Percentiles rank a stretch among this genome's conserved stretches.
Conservation (phyloP, 495 filamentous ascomycete species). For the Podospora sp. region DNA sequence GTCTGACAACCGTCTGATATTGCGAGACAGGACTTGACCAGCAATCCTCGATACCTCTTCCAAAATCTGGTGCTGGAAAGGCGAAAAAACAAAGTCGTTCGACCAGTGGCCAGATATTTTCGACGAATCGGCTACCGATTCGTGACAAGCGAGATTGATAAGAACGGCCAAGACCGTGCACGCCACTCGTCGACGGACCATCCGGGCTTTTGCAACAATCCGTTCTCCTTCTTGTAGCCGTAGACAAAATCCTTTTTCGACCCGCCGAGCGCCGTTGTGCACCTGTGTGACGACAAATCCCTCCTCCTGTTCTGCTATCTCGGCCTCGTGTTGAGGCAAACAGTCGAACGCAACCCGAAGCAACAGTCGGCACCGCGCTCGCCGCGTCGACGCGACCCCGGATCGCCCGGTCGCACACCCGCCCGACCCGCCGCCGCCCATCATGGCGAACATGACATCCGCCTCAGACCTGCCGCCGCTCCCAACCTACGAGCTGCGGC, state of each 20-base stretch:
- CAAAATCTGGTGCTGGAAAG: background rate
- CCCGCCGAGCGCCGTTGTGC: conserved; percentile 4
- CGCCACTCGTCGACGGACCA: background rate
- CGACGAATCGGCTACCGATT: conserved; percentile 20
- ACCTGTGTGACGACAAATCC: conserved; percentile 3
- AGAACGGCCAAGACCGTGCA: conserved; percentile 18
- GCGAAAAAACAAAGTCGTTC: conserved; percentile 13
- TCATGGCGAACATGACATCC: conserved; percentile 51
- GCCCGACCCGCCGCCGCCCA: conserved; percentile 30
- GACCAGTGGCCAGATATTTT: conserved; percentile 11
- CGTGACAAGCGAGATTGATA: conserved; percentile 26
- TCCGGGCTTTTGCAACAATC: conserved; percentile 4
- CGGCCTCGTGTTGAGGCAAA: background rate
- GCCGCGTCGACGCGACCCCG: conserved; percentile 18
- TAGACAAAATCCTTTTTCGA: conserved; percentile 8
- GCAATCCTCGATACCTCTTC: background rate
- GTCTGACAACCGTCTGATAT: conserved; percentile 6
- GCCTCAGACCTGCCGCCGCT: conserved; percentile 69
- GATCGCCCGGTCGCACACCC: conserved; percentile 4
- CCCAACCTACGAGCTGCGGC: conserved; percentile 68
- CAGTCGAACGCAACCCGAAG: background rate
- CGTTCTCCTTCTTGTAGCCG: conserved; percentile 13
- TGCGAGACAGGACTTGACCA: background rate
- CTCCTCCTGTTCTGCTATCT: background rate
- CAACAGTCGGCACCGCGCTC: background rate